Evolutionary conservation across 2,329 filamentous ascomycete genomes (phyloP), one percentile per base, ranked within the genome.

Genomic region (Claviceps capensis): DNA sequence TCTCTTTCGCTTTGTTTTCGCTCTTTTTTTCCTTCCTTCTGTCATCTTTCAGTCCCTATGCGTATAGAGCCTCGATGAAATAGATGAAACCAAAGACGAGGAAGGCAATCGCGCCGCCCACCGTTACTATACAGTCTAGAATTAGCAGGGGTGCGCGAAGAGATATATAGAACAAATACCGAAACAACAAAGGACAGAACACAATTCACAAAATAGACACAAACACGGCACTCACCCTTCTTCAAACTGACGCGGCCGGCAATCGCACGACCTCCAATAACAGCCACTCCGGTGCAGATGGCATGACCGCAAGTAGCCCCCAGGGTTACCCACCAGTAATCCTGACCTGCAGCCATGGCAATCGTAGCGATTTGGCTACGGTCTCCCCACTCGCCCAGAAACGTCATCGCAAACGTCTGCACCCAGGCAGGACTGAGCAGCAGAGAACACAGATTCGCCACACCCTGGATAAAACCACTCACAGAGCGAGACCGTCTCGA

Each of bases 321-420:
- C 47, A 89, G 75, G 4, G 89, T 96, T 38, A 98, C 93, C 86
- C 89, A 96, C 91, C 91, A 97, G 68, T 97, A 98, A 66, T 98
- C 93, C 67, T 95, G 88, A 19, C 93, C 93, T 37, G 93, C 91
- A 48, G 93, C 93, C 93, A 98, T 98, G 51, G 93, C 93, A 64
- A 98, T 95, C 0, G 93, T 98, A 22, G 93, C 93, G 62, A 98
- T 97, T 71, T 98, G 93, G 65, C 88, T 95, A 59, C 93, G 82
- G 63, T 98, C 93, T 53, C 93, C 93, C 93, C 93, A 98, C 68
- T 98, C 93, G 42, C 93, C 93, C 34, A 98, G 72, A 71, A 98
- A 98, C 2, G 93, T 98, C 93, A 98, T 98, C 60, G 94, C 81
- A 65, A 98, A 98, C 0, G 93, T 98, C 70, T 97, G 91, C 14